Evolutionary conservation across 768 basidiomycete genomes (phyloP).

Genomic region (Boletus barrowsii): DNA sequence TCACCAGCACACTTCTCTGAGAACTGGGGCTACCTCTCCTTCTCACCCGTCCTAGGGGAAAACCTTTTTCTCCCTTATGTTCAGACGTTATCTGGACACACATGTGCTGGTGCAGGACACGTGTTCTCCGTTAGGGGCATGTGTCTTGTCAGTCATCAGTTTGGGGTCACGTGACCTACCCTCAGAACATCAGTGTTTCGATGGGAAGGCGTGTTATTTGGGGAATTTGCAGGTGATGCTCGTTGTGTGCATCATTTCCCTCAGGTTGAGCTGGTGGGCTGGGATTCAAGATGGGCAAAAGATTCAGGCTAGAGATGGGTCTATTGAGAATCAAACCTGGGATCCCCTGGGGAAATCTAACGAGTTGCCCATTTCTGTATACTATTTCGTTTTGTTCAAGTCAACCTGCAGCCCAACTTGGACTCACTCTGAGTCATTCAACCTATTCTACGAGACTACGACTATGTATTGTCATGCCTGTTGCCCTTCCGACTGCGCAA

Average conservation of each 20-base stretch:
- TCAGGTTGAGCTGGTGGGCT: slow-evolving; percentile 37
- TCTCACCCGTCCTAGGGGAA: slow-evolving; percentile 73
- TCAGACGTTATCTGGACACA: slow-evolving; percentile 77
- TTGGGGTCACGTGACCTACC: slow-evolving; percentile 18
- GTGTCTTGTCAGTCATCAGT: background rate
- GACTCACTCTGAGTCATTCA: no score
- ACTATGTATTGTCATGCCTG: no score
- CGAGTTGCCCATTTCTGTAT: no score
- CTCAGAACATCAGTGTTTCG: slow-evolving; percentile 46
- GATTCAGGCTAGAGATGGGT: background rate
- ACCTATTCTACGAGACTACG: no score
- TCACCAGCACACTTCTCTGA: slow-evolving; percentile 66
- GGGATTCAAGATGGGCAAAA: slow-evolving; percentile 32
- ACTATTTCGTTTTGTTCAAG: no score
- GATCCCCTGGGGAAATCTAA: no score
- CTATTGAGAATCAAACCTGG: no score
- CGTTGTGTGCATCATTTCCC: slow-evolving; percentile 34
- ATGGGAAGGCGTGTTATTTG: slow-evolving; percentile 59
- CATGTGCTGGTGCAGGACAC: slow-evolving; percentile 40
- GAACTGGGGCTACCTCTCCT: slow-evolving; percentile 79
- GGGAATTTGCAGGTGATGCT: slow-evolving; percentile 51
- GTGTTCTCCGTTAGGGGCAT: background rate
- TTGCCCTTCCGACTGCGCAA: background rate
- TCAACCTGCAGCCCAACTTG: no score
- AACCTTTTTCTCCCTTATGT: slow-evolving; percentile 84